These are phyloP conservation scores for Paracamarosporium sp. DNA, from an alignment of 2,329 filamentous ascomycete genomes.

Conservation along the genomic window DNA sequence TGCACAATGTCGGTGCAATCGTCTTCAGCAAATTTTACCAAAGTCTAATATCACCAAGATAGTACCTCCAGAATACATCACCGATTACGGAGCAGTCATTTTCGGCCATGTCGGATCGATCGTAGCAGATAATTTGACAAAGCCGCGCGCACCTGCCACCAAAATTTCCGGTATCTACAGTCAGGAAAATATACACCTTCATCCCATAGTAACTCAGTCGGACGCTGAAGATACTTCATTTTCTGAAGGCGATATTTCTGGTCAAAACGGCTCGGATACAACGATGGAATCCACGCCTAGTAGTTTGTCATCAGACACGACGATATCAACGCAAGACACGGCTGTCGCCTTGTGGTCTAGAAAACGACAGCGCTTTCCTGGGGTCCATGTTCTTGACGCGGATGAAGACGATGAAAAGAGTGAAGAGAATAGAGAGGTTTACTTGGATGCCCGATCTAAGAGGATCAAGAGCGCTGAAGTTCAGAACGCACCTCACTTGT, in stretches of 20 bases:
- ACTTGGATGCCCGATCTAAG: neutral
- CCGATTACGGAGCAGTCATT: slow-evolving; percentile 21
- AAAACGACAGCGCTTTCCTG: neutral
- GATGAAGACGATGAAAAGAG: neutral
- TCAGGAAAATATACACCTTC: neutral
- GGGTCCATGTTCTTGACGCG: neutral
- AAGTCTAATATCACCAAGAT: slow-evolving; percentile 13
- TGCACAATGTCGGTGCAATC: slow-evolving; percentile 11
- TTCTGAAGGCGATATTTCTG: neutral
- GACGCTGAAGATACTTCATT: neutral
- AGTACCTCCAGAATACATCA: slow-evolving; percentile 7
- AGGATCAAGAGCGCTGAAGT: neutral
- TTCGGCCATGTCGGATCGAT: slow-evolving; percentile 14
- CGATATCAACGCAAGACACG: neutral
- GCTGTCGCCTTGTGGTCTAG: neutral
- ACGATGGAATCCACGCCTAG: neutral
- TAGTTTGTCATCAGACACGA: neutral
- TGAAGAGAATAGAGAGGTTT: neutral
- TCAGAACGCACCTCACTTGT: no score
- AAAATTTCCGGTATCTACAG: neutral
- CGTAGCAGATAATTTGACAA: neutral
- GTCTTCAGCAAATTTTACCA: slow-evolving; percentile 17
- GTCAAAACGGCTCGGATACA: neutral
- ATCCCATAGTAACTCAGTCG: neutral
- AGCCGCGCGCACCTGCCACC: neutral